Percentiles rank a stretch among this genome's conserved stretches.
phyloP scores from a whole-genome alignment of 2,329 filamentous ascomycete species.

The Monilinia fructigena region DNA sequence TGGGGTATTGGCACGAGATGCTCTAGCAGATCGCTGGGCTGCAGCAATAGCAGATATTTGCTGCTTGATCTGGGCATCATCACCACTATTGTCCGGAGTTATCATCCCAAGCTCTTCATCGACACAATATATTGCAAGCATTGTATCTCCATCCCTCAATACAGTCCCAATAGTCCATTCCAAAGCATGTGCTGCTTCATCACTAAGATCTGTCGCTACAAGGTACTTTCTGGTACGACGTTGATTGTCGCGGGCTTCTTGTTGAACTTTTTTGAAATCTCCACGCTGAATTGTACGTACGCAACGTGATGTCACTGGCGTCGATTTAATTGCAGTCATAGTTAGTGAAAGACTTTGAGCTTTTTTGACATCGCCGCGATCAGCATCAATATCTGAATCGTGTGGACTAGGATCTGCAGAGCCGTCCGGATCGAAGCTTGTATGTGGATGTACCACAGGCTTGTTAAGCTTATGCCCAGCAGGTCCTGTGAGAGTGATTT shows the following conservation, averaged over 20 bases:
- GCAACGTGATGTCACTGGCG: conserved; percentile 73
- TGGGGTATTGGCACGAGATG: conserved; percentile 30
- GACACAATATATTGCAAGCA: conserved; percentile 89
- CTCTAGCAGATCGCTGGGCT: conserved; percentile 40
- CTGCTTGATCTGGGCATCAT: conserved; percentile 74
- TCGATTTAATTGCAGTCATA: conserved; percentile 76
- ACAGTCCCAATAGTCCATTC: conserved; percentile 98
- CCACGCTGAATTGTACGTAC: conserved; percentile 89
- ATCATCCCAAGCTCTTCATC: conserved; percentile 77
- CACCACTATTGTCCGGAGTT: conserved; percentile 41
- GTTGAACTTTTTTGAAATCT: conserved; percentile 73
- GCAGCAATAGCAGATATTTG: conserved; percentile 71
- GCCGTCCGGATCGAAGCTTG: conserved; percentile 68
- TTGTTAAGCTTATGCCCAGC: conserved; percentile 56
- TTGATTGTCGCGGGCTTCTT: conserved; percentile 75
- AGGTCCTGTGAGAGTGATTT: conserved; percentile 63
- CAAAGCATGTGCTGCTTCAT: conserved; percentile 89
- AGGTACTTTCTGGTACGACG: conserved; percentile 84
- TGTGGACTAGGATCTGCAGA: conserved; percentile 57
- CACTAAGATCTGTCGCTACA: conserved; percentile 92
- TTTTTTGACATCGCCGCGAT: conserved; percentile 78
- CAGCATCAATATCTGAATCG: conserved; percentile 83
- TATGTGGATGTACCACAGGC: conserved; percentile 71
- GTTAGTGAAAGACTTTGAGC: conserved; percentile 82
- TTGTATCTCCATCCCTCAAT: conserved; percentile 86